Percentiles rank a stretch among this genome's conserved stretches.
Evolutionary conservation across 169 alveolate species (phyloP).

Genomic region (Pseudocohnilembus persalinus): DNA sequence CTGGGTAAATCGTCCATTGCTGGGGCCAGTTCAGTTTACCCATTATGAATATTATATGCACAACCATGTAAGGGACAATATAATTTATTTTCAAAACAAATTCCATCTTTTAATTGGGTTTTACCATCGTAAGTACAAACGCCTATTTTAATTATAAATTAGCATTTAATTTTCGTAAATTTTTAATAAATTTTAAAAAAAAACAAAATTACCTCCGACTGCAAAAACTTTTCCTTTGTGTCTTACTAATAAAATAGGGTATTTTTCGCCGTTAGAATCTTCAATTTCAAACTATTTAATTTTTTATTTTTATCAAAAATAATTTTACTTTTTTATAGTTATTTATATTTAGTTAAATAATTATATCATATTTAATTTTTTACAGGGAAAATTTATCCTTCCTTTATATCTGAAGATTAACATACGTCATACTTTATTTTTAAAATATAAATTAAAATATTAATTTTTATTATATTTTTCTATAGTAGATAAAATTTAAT

Average conservation of each 20-base stretch:
- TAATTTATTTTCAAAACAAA: slow-evolving; percentile 42
- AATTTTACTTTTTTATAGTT: no score
- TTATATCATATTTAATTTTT: background rate
- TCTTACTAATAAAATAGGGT: slow-evolving; percentile 13
- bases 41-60: slow-evolving; percentile 40
- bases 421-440: slow-evolving; percentile 22
- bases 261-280: slow-evolving; percentile 4
- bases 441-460: background rate
- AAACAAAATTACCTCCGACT: slow-evolving; percentile 21
- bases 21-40: slow-evolving; percentile 41
- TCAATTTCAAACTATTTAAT: background rate
- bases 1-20: slow-evolving; percentile 41
- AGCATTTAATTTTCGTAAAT: no score
- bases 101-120: slow-evolving; percentile 38
- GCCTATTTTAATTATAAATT: background rate
- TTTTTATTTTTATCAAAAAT: no score
- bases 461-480: no score
- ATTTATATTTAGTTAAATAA: background rate
- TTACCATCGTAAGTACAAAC: slow-evolving; percentile 43
- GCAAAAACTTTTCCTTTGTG: slow-evolving; percentile 39
- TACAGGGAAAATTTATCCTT: slow-evolving; percentile 21
- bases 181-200: background rate
- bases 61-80: slow-evolving; percentile 49
- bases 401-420: slow-evolving; percentile 7
- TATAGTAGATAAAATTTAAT: background rate